Evolutionary conservation across 1,284 basidiomycete genomes (phyloP).

Genomic region (Anthracocystis walkeri): DNA sequence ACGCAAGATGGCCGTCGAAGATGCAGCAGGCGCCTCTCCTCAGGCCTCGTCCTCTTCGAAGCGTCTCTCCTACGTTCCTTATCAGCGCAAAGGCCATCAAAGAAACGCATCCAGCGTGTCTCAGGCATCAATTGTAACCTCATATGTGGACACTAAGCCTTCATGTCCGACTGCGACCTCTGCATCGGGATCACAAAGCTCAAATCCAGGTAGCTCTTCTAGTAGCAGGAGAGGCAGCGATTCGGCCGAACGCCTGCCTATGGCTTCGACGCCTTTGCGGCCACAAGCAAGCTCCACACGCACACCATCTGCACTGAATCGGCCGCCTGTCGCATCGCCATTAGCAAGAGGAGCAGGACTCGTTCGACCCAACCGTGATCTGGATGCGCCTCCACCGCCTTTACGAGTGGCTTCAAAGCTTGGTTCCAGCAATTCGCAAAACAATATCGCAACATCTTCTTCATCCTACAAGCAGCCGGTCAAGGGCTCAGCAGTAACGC

Average conservation of each 20-base stretch:
- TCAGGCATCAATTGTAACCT: slow-evolving; percentile 1
- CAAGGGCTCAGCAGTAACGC: not conserved
- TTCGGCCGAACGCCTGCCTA: slow-evolving; percentile 5
- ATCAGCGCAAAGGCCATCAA: slow-evolving; percentile 42
- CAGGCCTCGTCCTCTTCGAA: slow-evolving; percentile 28
- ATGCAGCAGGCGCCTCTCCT: slow-evolving; percentile 13
- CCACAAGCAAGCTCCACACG: slow-evolving; percentile 9
- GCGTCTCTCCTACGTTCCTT: slow-evolving; percentile 47
- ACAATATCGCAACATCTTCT: not conserved
- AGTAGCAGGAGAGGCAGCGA: slow-evolving; percentile 10
- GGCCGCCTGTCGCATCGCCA: slow-evolving; percentile 28
- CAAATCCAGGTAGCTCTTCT: not conserved
- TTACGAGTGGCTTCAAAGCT: slow-evolving; percentile 44
- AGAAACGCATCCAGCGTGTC: slow-evolving; percentile 31
- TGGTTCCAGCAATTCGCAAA: slow-evolving; percentile 7
- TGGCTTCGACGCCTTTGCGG: slow-evolving; percentile 15
- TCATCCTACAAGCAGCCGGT: slow-evolving; percentile 1
- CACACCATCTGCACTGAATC: slow-evolving; percentile 13
- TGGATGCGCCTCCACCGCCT: slow-evolving; percentile 44
- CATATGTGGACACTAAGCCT: not conserved
- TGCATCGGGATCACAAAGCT: slow-evolving; percentile 8
- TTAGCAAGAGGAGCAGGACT: slow-evolving; percentile 21
- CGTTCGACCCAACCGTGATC: slow-evolving; percentile 26
- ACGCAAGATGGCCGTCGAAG: slow-evolving; percentile 19
- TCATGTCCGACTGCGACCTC: not conserved